Conservation (phyloP, 768 basidiomycete species). For the Udeniomyces megalosporus region DNA sequence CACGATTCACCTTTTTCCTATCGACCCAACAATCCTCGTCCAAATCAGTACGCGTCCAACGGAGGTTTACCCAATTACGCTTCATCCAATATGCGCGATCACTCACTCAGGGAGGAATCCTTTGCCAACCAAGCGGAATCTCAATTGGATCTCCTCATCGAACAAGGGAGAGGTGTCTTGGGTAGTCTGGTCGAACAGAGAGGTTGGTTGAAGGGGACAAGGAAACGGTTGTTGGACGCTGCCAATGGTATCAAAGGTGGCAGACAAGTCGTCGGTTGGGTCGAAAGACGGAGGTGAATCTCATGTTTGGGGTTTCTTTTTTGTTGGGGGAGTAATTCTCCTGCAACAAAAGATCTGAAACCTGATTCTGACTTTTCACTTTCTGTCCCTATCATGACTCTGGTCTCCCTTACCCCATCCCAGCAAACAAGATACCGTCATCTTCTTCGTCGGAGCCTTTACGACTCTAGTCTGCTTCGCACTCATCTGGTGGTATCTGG, state of each 20-base stretch:
- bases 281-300: conserved; percentile 76
- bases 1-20: conserved; percentile 74
- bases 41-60: conserved; percentile 17
- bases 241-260: conserved; percentile 91
- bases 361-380: background rate
- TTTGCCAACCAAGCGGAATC: conserved; percentile 72
- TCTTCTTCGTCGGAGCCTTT: conserved; percentile 10
- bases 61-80: conserved; percentile 37
- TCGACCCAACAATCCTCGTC: conserved; percentile 16
- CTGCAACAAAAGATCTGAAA: background rate
- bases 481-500: conserved; percentile 15
- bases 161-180: conserved; percentile 78
- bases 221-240: conserved; percentile 63
- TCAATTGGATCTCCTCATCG: conserved; percentile 73
- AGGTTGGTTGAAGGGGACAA: conserved; percentile 79
- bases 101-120: conserved; percentile 72
- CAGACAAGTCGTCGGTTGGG: conserved; percentile 90
- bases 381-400: background rate
- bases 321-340: background rate
- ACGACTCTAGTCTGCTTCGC: conserved; percentile 11
- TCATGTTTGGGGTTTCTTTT: no score
- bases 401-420: background rate
- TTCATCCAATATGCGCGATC: conserved; percentile 44
- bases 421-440: conserved; percentile 15
- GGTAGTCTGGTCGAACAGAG: conserved; percentile 86